phyloP scores from a whole-genome alignment of 495 filamentous ascomycete species.

The Penicillium paradoxum region DNA sequence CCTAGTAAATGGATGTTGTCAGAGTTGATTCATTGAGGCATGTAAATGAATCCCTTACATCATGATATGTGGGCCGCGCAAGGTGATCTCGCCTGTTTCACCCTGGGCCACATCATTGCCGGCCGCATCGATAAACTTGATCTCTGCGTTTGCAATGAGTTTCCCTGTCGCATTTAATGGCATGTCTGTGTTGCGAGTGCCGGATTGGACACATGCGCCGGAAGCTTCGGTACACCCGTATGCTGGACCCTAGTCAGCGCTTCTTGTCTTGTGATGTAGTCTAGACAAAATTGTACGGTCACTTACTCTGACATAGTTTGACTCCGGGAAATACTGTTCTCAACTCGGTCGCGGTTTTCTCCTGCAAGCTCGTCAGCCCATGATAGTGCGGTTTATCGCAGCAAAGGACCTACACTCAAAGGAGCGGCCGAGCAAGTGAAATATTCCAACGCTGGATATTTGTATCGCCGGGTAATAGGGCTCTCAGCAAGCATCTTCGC shows the following conservation, averaged over 20 bases:
- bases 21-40: neutral
- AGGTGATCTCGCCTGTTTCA: neutral
- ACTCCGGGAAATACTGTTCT: slow-evolving; percentile 1
- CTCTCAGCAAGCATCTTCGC: slow-evolving; percentile 3
- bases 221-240: neutral
- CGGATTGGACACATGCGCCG: neutral
- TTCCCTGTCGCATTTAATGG: neutral
- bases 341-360: slow-evolving; percentile 1
- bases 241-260: neutral
- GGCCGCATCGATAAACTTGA: neutral
- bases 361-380: neutral
- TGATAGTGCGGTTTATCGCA: too few relatives aligned
- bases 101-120: neutral
- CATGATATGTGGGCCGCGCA: neutral
- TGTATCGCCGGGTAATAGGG: neutral
- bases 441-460: slow-evolving; percentile 7
- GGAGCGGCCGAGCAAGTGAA: slow-evolving; percentile 8
- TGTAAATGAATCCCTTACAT: neutral
- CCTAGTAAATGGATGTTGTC: neutral
- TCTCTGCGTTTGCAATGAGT: neutral
- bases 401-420: neutral
- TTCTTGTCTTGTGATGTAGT: neutral
- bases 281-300: too few relatives aligned
- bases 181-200: neutral
- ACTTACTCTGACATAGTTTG: slow-evolving; percentile 6